Evolutionary conservation across 352 stramenopile species (phyloP).

Genomic region (Globisporangium mamillatum): DNA sequence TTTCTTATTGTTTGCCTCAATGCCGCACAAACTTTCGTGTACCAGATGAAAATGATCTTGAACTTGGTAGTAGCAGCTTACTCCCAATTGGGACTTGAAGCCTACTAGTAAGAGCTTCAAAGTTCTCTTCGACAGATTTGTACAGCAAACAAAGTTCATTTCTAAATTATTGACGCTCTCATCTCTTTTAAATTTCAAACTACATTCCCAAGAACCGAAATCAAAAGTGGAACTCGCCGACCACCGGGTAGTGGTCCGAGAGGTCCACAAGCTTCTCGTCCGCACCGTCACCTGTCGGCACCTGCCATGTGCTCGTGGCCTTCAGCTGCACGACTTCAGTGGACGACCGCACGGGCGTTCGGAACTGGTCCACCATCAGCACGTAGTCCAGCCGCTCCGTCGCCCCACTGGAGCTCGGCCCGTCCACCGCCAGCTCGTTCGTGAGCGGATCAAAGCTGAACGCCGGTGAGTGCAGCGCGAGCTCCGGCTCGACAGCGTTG

Average conservation of each 20-base stretch:
- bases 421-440: conserved; percentile 54
- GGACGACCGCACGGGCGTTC: conserved; percentile 24
- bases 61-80: too few species aligned
- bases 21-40: too few species aligned
- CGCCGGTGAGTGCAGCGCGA: conserved; percentile 26
- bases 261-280: conserved; percentile 48
- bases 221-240: conserved; percentile 57
- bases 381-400: conserved; percentile 69
- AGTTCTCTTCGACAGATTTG: too few species aligned
- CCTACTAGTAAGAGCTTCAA: too few species aligned
- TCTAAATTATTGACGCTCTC: not conserved
- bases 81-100: too few species aligned
- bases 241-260: conserved; percentile 69
- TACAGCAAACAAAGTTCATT: not conserved
- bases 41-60: too few species aligned
- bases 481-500: conserved; percentile 29
- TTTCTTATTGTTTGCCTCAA: too few species aligned
- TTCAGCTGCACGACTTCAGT: conserved; percentile 56
- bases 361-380: conserved; percentile 34
- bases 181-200: not conserved
- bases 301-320: conserved; percentile 37
- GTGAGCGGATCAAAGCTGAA: conserved; percentile 68
- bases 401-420: conserved; percentile 52
- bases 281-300: conserved; percentile 6
- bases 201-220: not conserved